Base-by-base conservation (phyloP, 306 rosid genomes). In the Prunus fruticosa region DNA sequence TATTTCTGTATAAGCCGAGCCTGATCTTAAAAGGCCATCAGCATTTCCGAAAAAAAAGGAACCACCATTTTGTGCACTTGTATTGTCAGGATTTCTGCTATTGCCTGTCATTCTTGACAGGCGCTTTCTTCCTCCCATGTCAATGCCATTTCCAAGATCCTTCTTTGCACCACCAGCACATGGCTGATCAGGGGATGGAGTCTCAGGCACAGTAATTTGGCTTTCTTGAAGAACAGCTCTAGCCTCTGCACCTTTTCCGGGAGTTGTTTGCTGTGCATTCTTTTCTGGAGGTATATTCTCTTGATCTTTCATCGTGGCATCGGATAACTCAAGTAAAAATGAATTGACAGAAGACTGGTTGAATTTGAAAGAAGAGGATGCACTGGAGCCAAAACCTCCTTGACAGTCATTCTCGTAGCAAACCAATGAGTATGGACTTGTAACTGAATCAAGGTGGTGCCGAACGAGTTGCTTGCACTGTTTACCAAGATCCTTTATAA, bases 371-470 rank as follows among this genome's bases (percentile, higher is more conserved):
- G 83, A 70, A 71, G 91, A 58, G 47, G 86, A 61, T 72, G 88
- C 86, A 70, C 79, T 86, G 69, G 76, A 77, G 79, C 84, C 82
- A 69, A 74, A 77, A 15, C 84, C 72, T 25, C 81, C 82, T 81
- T 90, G 93, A 76, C 84, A 83, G 52, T 91, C 91, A 62, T 83
- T 91, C 73, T 84, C 87, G 43, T 90, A 86, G 86, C 96, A 91
- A 78, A 91, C 96, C 86, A 89, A 91, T 58, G 99, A 95, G 78
- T 95, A 92, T 67, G 97, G 97, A 81, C 99, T 92, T 41, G 97
- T 95, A 82, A 88, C 97, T 71, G 97, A 90, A 81, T 95, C 96
- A 67, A 95, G 90, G 80, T 95, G 99, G 84, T 95, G 96, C 74
- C 93, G 81, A 70, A 92, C 93, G 71, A 95, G 88, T 75, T 88